phyloP scores from a whole-genome alignment of 78 protist genomes.

The Polysphondylium violaceum region DNA sequence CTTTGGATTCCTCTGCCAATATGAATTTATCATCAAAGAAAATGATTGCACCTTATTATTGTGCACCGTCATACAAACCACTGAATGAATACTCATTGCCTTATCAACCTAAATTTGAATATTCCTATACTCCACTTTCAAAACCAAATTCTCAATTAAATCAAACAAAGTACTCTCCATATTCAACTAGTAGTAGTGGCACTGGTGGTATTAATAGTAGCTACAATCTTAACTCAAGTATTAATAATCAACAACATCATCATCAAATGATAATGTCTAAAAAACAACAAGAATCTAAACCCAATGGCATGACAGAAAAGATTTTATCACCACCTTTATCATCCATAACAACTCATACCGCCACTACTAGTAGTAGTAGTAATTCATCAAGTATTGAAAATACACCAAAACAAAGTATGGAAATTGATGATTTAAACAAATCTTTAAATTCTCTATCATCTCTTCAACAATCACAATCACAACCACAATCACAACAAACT shows the following conservation, averaged over 20 bases:
- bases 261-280: not conserved
- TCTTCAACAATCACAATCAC: not conserved
- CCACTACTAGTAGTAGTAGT: not conserved
- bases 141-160: slow-evolving; percentile 18
- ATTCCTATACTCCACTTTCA: slow-evolving; percentile 39
- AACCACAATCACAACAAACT: not conserved
- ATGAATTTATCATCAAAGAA: not conserved
- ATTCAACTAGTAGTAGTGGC: not conserved
- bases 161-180: slow-evolving; percentile 29
- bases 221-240: too few species aligned
- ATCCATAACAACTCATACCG: not conserved
- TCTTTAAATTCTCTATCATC: slow-evolving; percentile 13
- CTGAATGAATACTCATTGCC: slow-evolving; percentile 54
- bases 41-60: slow-evolving; percentile 49
- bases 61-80: slow-evolving; percentile 78
- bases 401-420: not conserved
- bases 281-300: not conserved
- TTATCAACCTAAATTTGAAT: slow-evolving; percentile 52
- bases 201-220: too few species aligned
- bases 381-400: not conserved
- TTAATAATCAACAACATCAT: too few species aligned
- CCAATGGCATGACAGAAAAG: not conserved
- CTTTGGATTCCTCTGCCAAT: not conserved
- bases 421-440: not conserved
- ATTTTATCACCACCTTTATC: not conserved